phyloP scores from a whole-genome alignment of 2,329 filamentous ascomycete species.

The Penicillium occitanis region DNA sequence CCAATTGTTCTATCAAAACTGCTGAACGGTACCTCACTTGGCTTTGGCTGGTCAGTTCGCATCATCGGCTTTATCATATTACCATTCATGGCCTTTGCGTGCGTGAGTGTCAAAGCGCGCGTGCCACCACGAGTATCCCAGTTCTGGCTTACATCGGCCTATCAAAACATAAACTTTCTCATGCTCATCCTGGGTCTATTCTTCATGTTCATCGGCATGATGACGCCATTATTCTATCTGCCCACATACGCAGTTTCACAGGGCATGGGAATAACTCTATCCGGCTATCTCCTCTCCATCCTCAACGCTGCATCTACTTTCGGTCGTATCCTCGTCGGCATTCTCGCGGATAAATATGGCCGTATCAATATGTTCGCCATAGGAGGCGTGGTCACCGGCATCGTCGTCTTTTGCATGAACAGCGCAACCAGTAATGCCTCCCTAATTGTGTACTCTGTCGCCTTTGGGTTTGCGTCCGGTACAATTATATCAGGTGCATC shows the following conservation, averaged over 20 bases:
- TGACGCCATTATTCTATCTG: slow-evolving; percentile 34
- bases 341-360: slow-evolving; percentile 36
- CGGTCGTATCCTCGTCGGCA: slow-evolving; percentile 35
- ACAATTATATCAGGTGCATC: slow-evolving; percentile 32
- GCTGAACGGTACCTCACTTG: slow-evolving; percentile 45
- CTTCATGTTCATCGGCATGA: slow-evolving; percentile 32
- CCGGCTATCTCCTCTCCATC: slow-evolving; percentile 32
- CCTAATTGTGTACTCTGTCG: slow-evolving; percentile 33
- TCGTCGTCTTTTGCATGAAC: slow-evolving; percentile 34
- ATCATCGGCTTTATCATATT: slow-evolving; percentile 53
- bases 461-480: slow-evolving; percentile 37
- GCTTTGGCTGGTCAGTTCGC: slow-evolving; percentile 54
- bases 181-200: slow-evolving; percentile 26
- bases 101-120: slow-evolving; percentile 27
- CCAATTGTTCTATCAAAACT: slow-evolving; percentile 50
- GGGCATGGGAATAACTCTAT: slow-evolving; percentile 27
- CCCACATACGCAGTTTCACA: slow-evolving; percentile 28
- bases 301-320: slow-evolving; percentile 37
- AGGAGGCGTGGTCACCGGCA: slow-evolving; percentile 27
- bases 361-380: slow-evolving; percentile 31
- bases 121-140: slow-evolving; percentile 27
- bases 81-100: slow-evolving; percentile 44
- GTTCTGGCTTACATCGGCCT: slow-evolving; percentile 25
- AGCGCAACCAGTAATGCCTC: slow-evolving; percentile 26
- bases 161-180: slow-evolving; percentile 26